Evolutionary conservation across 306 rosid genomes (phyloP).

Genomic region (Sphenostylis stenocarpa): DNA sequence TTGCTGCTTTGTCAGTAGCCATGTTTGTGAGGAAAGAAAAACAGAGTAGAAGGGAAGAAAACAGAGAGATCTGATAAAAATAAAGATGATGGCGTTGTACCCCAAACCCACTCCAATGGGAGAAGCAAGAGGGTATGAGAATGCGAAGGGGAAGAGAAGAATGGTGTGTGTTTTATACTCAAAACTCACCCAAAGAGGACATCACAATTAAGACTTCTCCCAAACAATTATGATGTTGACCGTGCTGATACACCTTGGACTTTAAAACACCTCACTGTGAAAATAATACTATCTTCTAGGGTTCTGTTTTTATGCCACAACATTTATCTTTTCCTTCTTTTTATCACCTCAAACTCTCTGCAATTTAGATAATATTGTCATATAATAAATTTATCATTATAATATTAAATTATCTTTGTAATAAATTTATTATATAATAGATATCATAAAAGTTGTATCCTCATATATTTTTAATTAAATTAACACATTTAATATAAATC

Average conservation of each 20-base stretch:
- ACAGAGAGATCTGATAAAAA: background rate
- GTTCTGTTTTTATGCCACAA: background rate
- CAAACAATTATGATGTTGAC: slow-evolving; percentile 14
- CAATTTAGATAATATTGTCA: too few species aligned
- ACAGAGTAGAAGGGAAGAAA: background rate
- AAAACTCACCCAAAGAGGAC: background rate
- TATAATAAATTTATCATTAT: too few species aligned
- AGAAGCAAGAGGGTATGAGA: background rate
- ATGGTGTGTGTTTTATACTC: slow-evolving; percentile 13
- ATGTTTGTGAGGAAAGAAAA: background rate
- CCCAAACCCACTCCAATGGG: too few species aligned
- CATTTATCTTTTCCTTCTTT: too few species aligned
- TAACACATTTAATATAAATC: too few species aligned
- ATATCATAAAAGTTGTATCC: too few species aligned
- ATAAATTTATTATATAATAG: too few species aligned
- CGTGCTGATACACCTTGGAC: slow-evolving; percentile 12
- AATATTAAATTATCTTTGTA: too few species aligned
- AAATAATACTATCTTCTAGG: background rate
- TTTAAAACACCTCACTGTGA: slow-evolving; percentile 3
- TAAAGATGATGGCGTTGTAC: background rate
- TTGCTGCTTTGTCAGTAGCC: slow-evolving; percentile 44
- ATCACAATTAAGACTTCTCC: slow-evolving; percentile 13
- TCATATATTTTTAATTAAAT: too few species aligned
- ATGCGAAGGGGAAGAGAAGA: too few species aligned
- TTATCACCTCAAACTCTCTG: too few species aligned